Conservation (phyloP, 78 protist genomes). For the Dictyostelium citrinum region DNA sequence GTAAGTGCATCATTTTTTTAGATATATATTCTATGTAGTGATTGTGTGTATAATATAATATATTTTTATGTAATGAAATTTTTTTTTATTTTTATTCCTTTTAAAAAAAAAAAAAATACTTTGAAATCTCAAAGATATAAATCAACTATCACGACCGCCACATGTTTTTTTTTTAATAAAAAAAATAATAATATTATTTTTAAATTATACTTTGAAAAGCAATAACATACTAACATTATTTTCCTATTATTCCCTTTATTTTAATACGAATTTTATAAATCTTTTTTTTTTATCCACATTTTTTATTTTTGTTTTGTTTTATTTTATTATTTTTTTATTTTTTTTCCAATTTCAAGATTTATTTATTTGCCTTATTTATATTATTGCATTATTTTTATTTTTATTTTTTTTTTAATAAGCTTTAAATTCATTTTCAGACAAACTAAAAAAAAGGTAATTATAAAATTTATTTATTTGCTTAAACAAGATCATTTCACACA, state of each 20-base stretch:
- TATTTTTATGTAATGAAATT: too few species aligned
- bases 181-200: too few species aligned
- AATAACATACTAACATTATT: neutral
- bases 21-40: neutral
- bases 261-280: neutral
- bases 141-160: neutral
- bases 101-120: neutral
- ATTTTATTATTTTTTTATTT: neutral
- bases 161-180: neutral
- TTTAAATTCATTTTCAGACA: neutral
- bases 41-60: neutral
- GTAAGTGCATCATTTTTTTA: neutral
- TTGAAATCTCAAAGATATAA: neutral
- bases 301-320: neutral
- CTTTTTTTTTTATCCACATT: neutral
- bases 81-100: too few species aligned
- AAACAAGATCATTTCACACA: too few species aligned
- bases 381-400: neutral
- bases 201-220: neutral
- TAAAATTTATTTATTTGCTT: neutral
- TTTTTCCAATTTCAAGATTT: neutral
- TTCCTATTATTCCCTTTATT: neutral
- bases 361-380: neutral
- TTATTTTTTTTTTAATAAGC: neutral
- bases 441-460: neutral